phyloP scores from a whole-genome alignment of 345 rosid genomes.

The Gossypium arboreum region DNA sequence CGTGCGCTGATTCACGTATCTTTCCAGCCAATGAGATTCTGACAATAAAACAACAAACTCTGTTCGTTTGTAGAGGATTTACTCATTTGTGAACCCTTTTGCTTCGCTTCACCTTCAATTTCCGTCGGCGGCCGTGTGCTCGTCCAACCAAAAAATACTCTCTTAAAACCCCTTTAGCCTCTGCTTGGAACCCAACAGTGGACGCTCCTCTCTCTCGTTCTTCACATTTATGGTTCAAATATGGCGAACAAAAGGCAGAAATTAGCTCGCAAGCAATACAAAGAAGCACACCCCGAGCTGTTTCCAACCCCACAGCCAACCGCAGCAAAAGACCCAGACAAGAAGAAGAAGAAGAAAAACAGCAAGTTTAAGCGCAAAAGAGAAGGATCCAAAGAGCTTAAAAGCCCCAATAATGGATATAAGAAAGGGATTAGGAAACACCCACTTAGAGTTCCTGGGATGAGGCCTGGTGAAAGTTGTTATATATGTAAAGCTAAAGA shows the following conservation, averaged over 20 bases:
- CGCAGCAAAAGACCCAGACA: constrained; percentile 54
- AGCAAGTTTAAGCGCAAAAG: constrained; percentile 60
- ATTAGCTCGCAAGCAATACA: constrained; percentile 68
- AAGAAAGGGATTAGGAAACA: constrained; percentile 49
- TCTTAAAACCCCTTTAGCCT: constrained; percentile 2
- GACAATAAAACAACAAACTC: neutral
- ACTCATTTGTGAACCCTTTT: neutral
- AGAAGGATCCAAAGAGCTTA: constrained; percentile 26
- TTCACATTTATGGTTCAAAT: neutral
- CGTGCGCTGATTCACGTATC: neutral
- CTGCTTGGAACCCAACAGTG: neutral
- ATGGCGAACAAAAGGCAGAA: constrained; percentile 83
- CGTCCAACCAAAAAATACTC: neutral
- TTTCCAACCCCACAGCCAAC: constrained; percentile 71
- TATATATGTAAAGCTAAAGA: constrained; percentile 71
- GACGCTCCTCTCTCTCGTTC: neutral
- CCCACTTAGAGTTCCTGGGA: constrained; percentile 86
- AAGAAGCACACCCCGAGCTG: constrained; percentile 54
- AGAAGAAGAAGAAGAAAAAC: constrained; percentile 61
- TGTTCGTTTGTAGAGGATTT: neutral
- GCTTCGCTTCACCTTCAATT: neutral
- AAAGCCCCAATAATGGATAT: constrained; percentile 24
- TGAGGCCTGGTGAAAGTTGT: constrained; percentile 94
- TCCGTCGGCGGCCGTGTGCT: neutral
- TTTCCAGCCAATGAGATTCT: neutral